Evolutionary conservation across 2,329 filamentous ascomycete species (phyloP), one percentile per base, ranked within the genome.

Genomic region (Penicillium glabrum): DNA sequence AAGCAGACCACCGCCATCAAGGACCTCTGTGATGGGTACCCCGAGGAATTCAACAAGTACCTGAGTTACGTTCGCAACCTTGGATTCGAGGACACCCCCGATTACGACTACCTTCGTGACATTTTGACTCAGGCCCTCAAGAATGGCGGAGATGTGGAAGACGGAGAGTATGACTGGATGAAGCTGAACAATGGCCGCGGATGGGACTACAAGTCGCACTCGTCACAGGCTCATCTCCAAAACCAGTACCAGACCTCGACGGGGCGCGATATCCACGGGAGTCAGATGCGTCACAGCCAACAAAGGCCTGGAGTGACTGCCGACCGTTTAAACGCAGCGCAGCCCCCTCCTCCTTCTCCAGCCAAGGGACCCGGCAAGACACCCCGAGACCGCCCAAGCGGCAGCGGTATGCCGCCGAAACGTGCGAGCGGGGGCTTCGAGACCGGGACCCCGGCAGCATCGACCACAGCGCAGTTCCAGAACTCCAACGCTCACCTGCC

Each of bases 111-210:
- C 77, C 85, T 98, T 57, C 90, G 95, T 48, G 93, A 97, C 71
- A 86, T 99, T 55, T 96, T 99, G 80, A 97, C 93, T 1, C 91
- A 96, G 77, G 91, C 93, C 21, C 84, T 98, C 62, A 96, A 97
- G 84, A 93, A 92, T 74, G 89, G 90, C 2, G 93, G 93, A 54
- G 93, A 96, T 69, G 88, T 97, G 9, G 95, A 98, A 74, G 95
- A 99, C 76, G 95, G 95, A 71, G 93, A 98, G 75, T 99, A 98
- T 76, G 95, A 99, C 80, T 99, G 95, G 95, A 96, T 98, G 91
- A 97, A 96, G 83, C 83, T 96, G 67, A 95, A 91, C 81, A 91
- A 92, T 78, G 88, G 88, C 67, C 95, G 96, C 79, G 92, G 92
- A 61, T 96, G 91, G 91, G 91, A 96, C 78, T 90, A 88, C 75